These are phyloP conservation scores for Microthlaspi erraticum DNA, from an alignment of 345 rosid species.

Conservation along the genomic window DNA sequence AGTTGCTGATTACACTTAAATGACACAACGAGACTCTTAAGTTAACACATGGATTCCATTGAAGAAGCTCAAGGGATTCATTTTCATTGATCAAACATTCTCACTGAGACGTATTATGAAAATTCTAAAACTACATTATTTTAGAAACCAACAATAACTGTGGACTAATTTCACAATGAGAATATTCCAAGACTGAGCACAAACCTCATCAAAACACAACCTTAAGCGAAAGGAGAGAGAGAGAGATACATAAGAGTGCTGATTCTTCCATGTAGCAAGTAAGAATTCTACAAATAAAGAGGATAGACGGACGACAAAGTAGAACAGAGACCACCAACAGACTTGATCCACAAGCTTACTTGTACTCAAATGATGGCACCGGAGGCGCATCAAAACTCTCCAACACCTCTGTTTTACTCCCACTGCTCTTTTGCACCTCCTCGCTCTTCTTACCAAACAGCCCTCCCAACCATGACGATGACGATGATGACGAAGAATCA, in stretches of 20 bases:
- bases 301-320: neutral
- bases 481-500: conserved; percentile 34
- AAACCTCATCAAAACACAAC: conserved; percentile 19
- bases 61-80: conserved; percentile 8
- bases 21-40: neutral
- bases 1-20: neutral
- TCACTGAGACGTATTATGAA: neutral
- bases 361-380: conserved; percentile 72
- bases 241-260: neutral
- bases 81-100: conserved; percentile 7
- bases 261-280: conserved; percentile 31
- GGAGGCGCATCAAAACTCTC: conserved; percentile 92
- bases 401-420: conserved; percentile 61
- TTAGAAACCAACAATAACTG: conserved; percentile 24
- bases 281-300: neutral
- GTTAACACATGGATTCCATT: neutral
- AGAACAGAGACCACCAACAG: conserved; percentile 8
- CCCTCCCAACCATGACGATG: conserved; percentile 66
- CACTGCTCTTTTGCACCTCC: conserved; percentile 41
- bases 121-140: conserved; percentile 36
- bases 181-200: conserved; percentile 30
- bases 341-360: conserved; percentile 47
- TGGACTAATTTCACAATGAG: conserved; percentile 14
- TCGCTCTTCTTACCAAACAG: conserved; percentile 56
- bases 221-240: neutral